Base-by-base conservation (phyloP, 208 protist genomes). In the Leishmania major region DNA sequence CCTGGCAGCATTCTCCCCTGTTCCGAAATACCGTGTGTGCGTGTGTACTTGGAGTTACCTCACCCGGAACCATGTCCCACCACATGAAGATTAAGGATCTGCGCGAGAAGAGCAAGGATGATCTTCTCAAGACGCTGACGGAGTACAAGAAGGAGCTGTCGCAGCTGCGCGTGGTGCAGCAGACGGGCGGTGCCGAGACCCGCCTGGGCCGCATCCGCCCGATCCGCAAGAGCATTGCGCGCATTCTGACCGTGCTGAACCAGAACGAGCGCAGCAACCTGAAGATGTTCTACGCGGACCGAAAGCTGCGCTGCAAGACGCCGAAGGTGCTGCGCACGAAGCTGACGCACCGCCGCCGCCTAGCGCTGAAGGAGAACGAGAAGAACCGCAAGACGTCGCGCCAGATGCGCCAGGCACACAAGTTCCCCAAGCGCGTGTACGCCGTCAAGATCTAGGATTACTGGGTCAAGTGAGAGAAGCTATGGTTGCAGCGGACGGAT, bases 91-190 rank as follows among this genome's bases (percentile, higher is more conserved):
- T 96, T 80, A 95, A 94, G 87, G 94, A 97, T 62, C 92, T 99
- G 73, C 96, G 98, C 78, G 93, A 89, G 57, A 98, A 99, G 95
- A 93, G 78, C 89, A 99, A 99, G 94, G 98, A 98, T 67, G 98
- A 99, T 43, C 96, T 99, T 77, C 55, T 98, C 79, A 98, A 98
- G 90, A 95, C 99, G 96, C 97, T 99, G 66, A 94, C 95, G 17
- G 94, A 99, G 81, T 96, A 98, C 85, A 99, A 99, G 95, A 99
- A 97, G 85, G 98, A 99, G 95, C 97, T 99, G 70, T 95, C 96
- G n/a, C 86, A 97, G 88, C 95, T 99, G 70, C 96, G 98, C 83
- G 98, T 99, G 13, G 96, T 96, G 74, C 97, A 99, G 96, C 98
- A 99, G 87, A 96, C 98, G 47, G 93, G 93, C 75, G 94, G 93